Conservation (phyloP, 495 filamentous ascomycete genomes). For the Neurospora tetrasperma region DNA sequence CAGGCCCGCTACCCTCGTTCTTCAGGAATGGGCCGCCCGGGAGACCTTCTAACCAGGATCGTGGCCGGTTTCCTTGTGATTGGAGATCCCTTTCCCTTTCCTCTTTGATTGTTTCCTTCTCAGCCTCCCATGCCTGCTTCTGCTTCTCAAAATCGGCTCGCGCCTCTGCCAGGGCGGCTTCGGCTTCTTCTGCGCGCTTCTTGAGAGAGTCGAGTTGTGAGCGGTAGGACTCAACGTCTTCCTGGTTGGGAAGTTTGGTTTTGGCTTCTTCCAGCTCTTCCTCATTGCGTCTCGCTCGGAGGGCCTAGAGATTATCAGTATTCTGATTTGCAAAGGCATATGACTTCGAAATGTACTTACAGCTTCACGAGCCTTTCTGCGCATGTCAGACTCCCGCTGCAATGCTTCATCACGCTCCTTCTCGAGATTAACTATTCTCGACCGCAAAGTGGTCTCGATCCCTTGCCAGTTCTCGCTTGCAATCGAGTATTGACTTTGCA, state of each 20-base stretch:
- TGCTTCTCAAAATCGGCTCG: constrained; percentile 33
- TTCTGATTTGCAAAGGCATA: constrained; percentile 9
- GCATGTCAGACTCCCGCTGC: constrained; percentile 73
- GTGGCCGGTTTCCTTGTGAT: constrained; percentile 38
- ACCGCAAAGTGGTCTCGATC: constrained; percentile 72
- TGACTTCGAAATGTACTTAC: constrained; percentile 37
- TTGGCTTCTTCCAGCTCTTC: constrained; percentile 70
- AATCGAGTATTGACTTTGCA: constrained; percentile 90
- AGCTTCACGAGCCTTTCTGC: constrained; percentile 76
- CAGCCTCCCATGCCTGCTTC: constrained; percentile 54
- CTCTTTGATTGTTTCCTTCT: constrained; percentile 62
- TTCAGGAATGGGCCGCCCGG: constrained; percentile 26
- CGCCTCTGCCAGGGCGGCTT: constrained; percentile 48
- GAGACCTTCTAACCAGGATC: constrained; percentile 59
- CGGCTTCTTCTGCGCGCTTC: constrained; percentile 52
- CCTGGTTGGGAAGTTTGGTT: constrained; percentile 49
- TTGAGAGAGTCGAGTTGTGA: constrained; percentile 54
- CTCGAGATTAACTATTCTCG: constrained; percentile 65
- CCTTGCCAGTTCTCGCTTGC: constrained; percentile 98
- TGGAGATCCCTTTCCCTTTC: not conserved
- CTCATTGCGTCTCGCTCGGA: constrained; percentile 65
- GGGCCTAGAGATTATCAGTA: constrained; percentile 41
- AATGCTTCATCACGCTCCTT: constrained; percentile 79
- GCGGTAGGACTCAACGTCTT: constrained; percentile 45
- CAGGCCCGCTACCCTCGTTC: constrained; percentile 31